These are phyloP conservation scores for Penicillium janthinellum DNA, from an alignment of 2,329 filamentous ascomycete genomes.

Conservation along the genomic window DNA sequence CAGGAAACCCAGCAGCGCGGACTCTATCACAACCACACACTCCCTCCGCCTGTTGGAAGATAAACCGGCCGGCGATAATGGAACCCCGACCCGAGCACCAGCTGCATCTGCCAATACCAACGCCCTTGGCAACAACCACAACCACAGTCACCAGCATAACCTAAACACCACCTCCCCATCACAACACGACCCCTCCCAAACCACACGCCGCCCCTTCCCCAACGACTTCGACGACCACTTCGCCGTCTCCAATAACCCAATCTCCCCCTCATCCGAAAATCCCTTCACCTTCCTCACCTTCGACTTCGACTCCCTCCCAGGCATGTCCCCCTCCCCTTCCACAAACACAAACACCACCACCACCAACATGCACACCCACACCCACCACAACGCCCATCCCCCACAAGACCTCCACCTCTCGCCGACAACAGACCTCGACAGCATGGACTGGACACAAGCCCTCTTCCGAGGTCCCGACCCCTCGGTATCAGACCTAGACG, in stretches of 20 bases:
- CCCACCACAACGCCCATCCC: background rate
- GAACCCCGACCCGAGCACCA: background rate
- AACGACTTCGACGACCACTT: slow-evolving; percentile 32
- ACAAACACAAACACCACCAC: background rate
- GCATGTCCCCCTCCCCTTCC: slow-evolving; percentile 10
- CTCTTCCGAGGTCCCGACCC: slow-evolving; percentile 26
- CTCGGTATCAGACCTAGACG: slow-evolving; percentile 12
- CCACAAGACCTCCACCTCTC: slow-evolving; percentile 11
- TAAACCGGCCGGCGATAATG: background rate
- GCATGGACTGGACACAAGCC: slow-evolving; percentile 35
- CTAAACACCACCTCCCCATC: slow-evolving; percentile 3
- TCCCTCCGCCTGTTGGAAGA: slow-evolving; percentile 4
- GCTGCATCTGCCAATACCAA: background rate
- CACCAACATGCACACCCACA: background rate
- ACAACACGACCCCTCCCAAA: background rate
- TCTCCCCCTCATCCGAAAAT: slow-evolving; percentile 11
- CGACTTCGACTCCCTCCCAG: slow-evolving; percentile 30
- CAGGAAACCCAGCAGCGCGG: slow-evolving; percentile 19
- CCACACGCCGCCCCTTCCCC: slow-evolving; percentile 23
- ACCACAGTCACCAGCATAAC: slow-evolving; percentile 5
- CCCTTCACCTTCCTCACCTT: slow-evolving; percentile 28
- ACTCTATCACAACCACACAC: slow-evolving; percentile 15
- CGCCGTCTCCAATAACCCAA: background rate
- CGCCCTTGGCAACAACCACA: background rate
- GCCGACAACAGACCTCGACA: slow-evolving; percentile 24